These are phyloP conservation scores for Podospora didyma DNA, from an alignment of 495 filamentous ascomycete species.

Conservation along the genomic window DNA sequence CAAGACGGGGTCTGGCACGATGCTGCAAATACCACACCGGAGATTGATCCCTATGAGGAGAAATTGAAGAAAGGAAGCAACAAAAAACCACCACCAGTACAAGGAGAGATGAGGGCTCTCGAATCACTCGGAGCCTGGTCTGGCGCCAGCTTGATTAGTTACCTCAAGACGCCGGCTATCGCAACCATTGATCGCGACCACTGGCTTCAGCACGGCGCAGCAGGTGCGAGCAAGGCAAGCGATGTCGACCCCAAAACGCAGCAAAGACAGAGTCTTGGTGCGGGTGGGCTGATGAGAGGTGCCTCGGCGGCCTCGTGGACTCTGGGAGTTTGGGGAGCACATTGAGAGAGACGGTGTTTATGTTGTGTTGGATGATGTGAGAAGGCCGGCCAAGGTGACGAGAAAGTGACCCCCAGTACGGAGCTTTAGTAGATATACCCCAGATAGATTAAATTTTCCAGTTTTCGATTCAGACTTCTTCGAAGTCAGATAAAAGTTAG, in stretches of 20 bases:
- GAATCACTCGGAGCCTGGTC: conserved; percentile 86
- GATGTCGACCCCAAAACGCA: conserved; percentile 54
- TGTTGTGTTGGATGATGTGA: too few species aligned
- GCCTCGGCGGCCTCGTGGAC: conserved; percentile 64
- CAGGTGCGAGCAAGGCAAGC: conserved; percentile 61
- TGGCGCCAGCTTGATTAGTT: conserved; percentile 76
- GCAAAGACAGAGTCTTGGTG: conserved; percentile 56
- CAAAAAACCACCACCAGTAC: conserved; percentile 40
- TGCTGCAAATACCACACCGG: conserved; percentile 43
- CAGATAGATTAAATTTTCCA: too few species aligned
- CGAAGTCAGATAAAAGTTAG: too few species aligned
- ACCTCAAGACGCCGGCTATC: conserved; percentile 71
- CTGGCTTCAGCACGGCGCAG: conserved; percentile 72
- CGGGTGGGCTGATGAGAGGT: conserved; percentile 49
- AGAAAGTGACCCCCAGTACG: background rate
- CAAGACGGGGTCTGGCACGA: conserved; percentile 33
- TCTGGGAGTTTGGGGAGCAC: conserved; percentile 65
- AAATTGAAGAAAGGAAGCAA: conserved; percentile 50
- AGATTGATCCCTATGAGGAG: conserved; percentile 61
- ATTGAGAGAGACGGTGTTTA: background rate
- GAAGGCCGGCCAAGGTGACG: background rate
- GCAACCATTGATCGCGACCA: conserved; percentile 83
- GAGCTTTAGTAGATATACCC: background rate
- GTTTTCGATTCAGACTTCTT: too few species aligned
- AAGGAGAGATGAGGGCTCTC: conserved; percentile 65